phyloP scores from a whole-genome alignment of 2,329 filamentous ascomycete species.

The Berkeleyomyces basicola region DNA sequence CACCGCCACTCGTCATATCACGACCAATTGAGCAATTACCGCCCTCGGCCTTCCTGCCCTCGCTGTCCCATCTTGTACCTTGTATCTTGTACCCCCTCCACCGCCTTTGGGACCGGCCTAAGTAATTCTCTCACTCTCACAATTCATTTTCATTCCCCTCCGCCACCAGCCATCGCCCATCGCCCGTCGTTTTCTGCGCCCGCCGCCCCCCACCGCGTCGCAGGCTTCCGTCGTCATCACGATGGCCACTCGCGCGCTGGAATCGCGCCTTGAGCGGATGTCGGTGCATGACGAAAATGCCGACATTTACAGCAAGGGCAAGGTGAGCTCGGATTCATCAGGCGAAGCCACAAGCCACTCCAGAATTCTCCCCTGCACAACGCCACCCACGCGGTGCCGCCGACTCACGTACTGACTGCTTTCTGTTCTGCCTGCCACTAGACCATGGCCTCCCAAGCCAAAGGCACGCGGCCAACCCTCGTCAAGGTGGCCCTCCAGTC shows the following conservation, averaged over 20 bases:
- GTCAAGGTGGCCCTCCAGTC: slow-evolving; percentile 75
- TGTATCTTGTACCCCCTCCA: not conserved
- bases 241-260: slow-evolving; percentile 64
- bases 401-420: not conserved
- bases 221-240: slow-evolving; percentile 11
- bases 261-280: slow-evolving; percentile 78
- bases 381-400: not conserved
- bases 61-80: not conserved
- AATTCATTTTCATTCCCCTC: not conserved
- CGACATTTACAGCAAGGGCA: slow-evolving; percentile 56
- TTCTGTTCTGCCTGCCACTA: not conserved
- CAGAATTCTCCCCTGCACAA: not conserved
- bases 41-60: not conserved
- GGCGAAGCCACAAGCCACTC: not conserved
- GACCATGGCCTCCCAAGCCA: slow-evolving; percentile 13
- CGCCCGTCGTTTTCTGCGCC: not conserved
- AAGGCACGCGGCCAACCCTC: slow-evolving; percentile 46
- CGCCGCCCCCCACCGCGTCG: not conserved
- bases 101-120: slow-evolving; percentile 1
- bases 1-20: not conserved
- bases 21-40: not conserved
- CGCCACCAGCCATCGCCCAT: not conserved
- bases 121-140: not conserved
- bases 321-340: slow-evolving; percentile 37
- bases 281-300: slow-evolving; percentile 74